Evolutionary conservation across 2,329 filamentous ascomycete species (phyloP).

Genomic region (Xylaria sp.): DNA sequence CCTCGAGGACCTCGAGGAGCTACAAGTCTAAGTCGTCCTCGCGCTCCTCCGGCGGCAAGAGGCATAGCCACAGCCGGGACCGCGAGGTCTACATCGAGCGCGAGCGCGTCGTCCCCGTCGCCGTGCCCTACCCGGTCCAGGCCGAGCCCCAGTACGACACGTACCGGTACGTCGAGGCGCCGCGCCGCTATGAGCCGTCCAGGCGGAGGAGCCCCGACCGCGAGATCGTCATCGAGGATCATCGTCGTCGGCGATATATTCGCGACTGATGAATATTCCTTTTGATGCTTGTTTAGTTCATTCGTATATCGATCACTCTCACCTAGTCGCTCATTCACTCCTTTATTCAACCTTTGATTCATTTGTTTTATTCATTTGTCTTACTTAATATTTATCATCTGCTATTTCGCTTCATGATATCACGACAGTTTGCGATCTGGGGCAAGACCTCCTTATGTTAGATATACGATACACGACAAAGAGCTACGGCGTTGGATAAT

Average conservation of each 20-base stretch:
- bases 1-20: conserved; percentile 48
- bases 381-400: neutral
- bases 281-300: neutral
- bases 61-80: conserved; percentile 48
- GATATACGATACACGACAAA: conserved; percentile 13
- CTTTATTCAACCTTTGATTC: neutral
- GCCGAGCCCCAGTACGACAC: conserved; percentile 59
- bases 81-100: conserved; percentile 64
- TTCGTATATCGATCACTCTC: neutral
- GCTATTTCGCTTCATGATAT: conserved; percentile 11
- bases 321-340: neutral
- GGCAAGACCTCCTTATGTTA: conserved; percentile 8
- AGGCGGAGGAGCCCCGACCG: conserved; percentile 49
- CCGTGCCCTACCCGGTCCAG: conserved; percentile 57
- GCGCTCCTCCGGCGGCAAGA: conserved; percentile 37
- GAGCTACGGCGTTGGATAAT: conserved; percentile 9
- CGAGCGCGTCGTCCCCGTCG: conserved; percentile 58
- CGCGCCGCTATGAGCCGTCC: conserved; percentile 53
- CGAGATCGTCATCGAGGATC: conserved; percentile 51
- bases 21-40: conserved; percentile 40
- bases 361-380: neutral
- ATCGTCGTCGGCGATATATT: conserved; percentile 47
- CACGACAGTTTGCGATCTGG: conserved; percentile 4
- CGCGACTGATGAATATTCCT: conserved; percentile 38
- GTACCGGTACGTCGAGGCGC: conserved; percentile 65